These are phyloP conservation scores for Barnettozyma hawaiiensis DNA, from an alignment of 1,139 yeast species.

Conservation along the genomic window DNA sequence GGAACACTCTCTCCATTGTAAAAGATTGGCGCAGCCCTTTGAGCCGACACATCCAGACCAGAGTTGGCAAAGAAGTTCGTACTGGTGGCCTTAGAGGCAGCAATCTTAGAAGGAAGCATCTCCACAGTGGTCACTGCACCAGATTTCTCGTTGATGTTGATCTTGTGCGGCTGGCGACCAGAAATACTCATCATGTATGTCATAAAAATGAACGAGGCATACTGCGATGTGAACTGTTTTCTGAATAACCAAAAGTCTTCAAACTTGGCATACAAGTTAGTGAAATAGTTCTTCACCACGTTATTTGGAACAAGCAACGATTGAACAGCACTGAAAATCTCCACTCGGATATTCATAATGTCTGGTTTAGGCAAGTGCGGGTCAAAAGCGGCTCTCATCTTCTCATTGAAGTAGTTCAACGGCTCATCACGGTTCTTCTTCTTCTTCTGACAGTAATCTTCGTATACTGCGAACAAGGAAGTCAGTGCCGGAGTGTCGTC, in stretches of 20 bases:
- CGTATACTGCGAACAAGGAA: slow-evolving; percentile 84
- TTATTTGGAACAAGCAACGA: slow-evolving; percentile 81
- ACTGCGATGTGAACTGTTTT: slow-evolving; percentile 90
- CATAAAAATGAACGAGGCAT: slow-evolving; percentile 91
- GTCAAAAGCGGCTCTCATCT: slow-evolving; percentile 88
- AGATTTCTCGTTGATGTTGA: slow-evolving; percentile 71
- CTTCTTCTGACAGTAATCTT: slow-evolving; percentile 71
- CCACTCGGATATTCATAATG: slow-evolving; percentile 80
- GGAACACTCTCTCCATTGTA: slow-evolving; percentile 95
- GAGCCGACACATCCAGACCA: slow-evolving; percentile 50
- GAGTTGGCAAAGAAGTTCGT: slow-evolving; percentile 46
- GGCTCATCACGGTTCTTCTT: slow-evolving; percentile 87
- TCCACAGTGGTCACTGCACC: slow-evolving; percentile 95
- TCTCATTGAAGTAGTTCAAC: slow-evolving; percentile 77
- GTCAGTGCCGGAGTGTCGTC: slow-evolving; percentile 76
- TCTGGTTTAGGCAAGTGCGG: slow-evolving; percentile 92
- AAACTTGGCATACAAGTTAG: slow-evolving; percentile 64
- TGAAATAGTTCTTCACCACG: slow-evolving; percentile 64
- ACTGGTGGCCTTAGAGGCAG: slow-evolving; percentile 39
- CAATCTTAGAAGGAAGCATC: slow-evolving; percentile 84
- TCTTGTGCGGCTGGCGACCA: slow-evolving; percentile 90
- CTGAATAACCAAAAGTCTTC: slow-evolving; percentile 98
- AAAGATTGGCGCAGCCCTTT: slow-evolving; percentile 79
- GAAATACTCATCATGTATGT: slow-evolving; percentile 94
- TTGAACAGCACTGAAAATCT: slow-evolving; percentile 85